phyloP scores from a whole-genome alignment of 2,329 filamentous ascomycete species.

The Ceratocystis papillata region DNA sequence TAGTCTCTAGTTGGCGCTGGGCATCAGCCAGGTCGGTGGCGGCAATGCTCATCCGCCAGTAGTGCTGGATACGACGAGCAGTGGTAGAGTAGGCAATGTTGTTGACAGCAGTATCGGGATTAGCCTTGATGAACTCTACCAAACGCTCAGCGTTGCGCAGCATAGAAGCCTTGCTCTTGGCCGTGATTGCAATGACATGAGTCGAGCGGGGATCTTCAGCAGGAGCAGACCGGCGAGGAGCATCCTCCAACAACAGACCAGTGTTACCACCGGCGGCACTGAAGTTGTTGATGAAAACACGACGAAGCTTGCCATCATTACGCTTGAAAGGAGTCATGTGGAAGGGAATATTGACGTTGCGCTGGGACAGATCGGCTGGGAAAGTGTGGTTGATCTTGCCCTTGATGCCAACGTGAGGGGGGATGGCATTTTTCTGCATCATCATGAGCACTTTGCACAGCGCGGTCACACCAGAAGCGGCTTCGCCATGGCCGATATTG shows the following conservation, averaged over 20 bases:
- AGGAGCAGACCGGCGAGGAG: slow-evolving; percentile 40
- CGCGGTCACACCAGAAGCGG: slow-evolving; percentile 51
- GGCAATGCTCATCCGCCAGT: slow-evolving; percentile 43
- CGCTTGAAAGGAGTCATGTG: slow-evolving; percentile 43
- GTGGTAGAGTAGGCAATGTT: slow-evolving; percentile 58
- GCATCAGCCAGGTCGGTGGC: slow-evolving; percentile 37
- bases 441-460: slow-evolving; percentile 55
- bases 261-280: slow-evolving; percentile 63
- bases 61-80: slow-evolving; percentile 52
- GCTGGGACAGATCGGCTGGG: slow-evolving; percentile 45
- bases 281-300: slow-evolving; percentile 56
- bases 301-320: slow-evolving; percentile 38
- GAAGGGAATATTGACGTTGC: slow-evolving; percentile 49
- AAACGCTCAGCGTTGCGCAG: slow-evolving; percentile 47
- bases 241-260: slow-evolving; percentile 54
- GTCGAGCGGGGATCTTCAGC: slow-evolving; percentile 42
- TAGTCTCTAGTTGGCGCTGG: slow-evolving; percentile 38
- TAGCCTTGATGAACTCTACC: slow-evolving; percentile 42
- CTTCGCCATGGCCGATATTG: slow-evolving; percentile 53
- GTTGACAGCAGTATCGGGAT: slow-evolving; percentile 44
- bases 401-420: slow-evolving; percentile 59
- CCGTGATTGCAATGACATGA: slow-evolving; percentile 51
- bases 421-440: slow-evolving; percentile 52
- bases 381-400: slow-evolving; percentile 50
- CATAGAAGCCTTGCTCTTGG: slow-evolving; percentile 45